phyloP scores from a whole-genome alignment of 1,139 yeast species.

The Diutina rugosa region DNA sequence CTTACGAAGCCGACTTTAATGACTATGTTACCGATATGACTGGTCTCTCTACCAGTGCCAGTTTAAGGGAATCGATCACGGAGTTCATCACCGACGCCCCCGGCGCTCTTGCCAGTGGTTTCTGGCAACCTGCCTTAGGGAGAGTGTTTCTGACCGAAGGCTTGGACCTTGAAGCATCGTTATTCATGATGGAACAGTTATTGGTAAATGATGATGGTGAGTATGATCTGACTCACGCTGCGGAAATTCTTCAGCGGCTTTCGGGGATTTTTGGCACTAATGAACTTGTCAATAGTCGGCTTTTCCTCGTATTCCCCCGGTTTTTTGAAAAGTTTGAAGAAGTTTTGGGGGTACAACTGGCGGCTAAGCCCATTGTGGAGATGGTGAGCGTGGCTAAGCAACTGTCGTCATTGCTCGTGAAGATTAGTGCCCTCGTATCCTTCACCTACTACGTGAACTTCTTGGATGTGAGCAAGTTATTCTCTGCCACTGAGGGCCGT shows the following conservation, averaged over 20 bases:
- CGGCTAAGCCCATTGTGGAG: background rate
- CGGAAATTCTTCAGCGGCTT: background rate
- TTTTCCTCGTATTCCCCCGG: slow-evolving; percentile 39
- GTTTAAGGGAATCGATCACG: slow-evolving; percentile 39
- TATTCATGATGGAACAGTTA: background rate
- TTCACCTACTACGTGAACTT: slow-evolving; percentile 18
- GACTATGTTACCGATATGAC: slow-evolving; percentile 59
- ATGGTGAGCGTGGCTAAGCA: slow-evolving; percentile 11
- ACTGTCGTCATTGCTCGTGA: slow-evolving; percentile 20
- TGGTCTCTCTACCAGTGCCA: slow-evolving; percentile 39
- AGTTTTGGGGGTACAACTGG: background rate
- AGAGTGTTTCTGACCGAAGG: background rate
- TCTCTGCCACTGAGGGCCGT: background rate
- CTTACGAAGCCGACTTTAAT: slow-evolving; percentile 44
- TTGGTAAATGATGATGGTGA: background rate
- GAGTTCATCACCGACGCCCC: slow-evolving; percentile 32
- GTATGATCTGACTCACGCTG: background rate
- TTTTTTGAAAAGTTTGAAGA: slow-evolving; percentile 29
- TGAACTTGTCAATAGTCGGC: slow-evolving; percentile 27
- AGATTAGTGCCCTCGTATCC: slow-evolving; percentile 38
- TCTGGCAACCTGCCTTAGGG: background rate
- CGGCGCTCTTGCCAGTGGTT: background rate
- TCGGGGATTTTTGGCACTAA: background rate
- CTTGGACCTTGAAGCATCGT: background rate
- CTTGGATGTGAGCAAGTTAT: background rate